Base-by-base conservation (phyloP, 352 stramenopile genomes). In the Globisporangium paddicum region DNA sequence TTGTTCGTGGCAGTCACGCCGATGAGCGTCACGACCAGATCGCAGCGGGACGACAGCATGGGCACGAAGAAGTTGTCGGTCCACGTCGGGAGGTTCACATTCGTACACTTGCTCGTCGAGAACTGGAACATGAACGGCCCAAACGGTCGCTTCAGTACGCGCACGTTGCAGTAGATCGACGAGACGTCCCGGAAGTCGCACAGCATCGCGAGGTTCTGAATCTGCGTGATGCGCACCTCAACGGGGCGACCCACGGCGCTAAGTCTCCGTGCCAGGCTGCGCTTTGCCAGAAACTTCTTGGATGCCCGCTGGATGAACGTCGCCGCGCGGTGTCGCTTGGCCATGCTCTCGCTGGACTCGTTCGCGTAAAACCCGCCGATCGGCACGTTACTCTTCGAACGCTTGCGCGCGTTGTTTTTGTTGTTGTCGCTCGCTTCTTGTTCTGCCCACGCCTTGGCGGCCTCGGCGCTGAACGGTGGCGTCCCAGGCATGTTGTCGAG, bases 101-200 rank as follows among this genome's bases (percentile, higher is more conserved):
- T 83, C 10, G 67, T 74, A 57, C 76, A 71, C 50, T 78, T 79
- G 18, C 53, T 56, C 2, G 84, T 87, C 38, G 75, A 74, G 67
- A 91, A 93, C 67, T 93, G 77, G 58, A 91, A 93, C 84, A 93
- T 93, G 72, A 92, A 92, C 37, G 84, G 84, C 0, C 84, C 84
- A 50, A 91, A 93, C 11, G 84, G 84, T 37, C 90, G 88, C 70
- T 91, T 91, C n/a, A 93, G 74, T 57, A 93, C 78, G 49, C 81
- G 82, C 3, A 93, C 76, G 52, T 87, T 90, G 70, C 78, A 93
- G 52, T 80, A 88, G 9, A 90, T 53, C 7, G 76, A 79, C 21
- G 66, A 52, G 2, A 93, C 68, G 67, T 90, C 82, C 42, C 79
- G 75, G 42, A 75, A 93, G 60, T 93, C 83, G 64, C 79, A 91